Percentiles rank a stretch among this genome's conserved stretches.
phyloP scores from a whole-genome alignment of 148 eudicot species.

The Rhododendron mucronatum region DNA sequence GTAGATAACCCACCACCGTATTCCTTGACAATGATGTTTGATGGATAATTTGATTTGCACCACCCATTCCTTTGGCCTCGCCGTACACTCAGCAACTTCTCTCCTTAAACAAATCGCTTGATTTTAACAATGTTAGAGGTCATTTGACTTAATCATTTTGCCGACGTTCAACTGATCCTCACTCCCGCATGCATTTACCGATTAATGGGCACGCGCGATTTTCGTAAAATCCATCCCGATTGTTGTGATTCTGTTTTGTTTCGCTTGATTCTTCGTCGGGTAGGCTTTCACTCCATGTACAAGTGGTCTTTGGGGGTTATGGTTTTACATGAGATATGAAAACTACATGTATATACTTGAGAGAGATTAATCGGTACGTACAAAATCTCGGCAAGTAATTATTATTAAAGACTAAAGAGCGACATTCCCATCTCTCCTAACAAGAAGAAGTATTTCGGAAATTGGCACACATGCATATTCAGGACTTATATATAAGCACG shows the following conservation, averaged over 20 bases:
- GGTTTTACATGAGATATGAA: no score
- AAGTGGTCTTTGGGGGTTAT: neutral
- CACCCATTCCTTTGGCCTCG: constrained; percentile 8
- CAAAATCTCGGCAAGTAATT: no score
- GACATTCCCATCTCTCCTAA: no score
- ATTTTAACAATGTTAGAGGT: neutral
- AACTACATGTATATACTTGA: no score
- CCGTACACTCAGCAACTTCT: neutral
- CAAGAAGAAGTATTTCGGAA: no score
- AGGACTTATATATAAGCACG: neutral
- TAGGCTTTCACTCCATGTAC: neutral
- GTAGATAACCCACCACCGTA: constrained; percentile 7
- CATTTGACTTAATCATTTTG: neutral
- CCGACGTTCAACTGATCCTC: neutral
- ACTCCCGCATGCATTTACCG: no score
- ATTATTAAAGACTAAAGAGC: no score
- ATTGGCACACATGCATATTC: no score
- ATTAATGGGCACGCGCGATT: neutral
- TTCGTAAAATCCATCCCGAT: neutral
- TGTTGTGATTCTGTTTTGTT: neutral
- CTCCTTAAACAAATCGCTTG: neutral
- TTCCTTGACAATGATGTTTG: constrained; percentile 6
- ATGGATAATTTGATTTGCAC: neutral
- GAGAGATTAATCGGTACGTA: no score
- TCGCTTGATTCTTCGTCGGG: neutral